phyloP scores from a whole-genome alignment of 306 rosid genomes.

The Neltuma alba region DNA sequence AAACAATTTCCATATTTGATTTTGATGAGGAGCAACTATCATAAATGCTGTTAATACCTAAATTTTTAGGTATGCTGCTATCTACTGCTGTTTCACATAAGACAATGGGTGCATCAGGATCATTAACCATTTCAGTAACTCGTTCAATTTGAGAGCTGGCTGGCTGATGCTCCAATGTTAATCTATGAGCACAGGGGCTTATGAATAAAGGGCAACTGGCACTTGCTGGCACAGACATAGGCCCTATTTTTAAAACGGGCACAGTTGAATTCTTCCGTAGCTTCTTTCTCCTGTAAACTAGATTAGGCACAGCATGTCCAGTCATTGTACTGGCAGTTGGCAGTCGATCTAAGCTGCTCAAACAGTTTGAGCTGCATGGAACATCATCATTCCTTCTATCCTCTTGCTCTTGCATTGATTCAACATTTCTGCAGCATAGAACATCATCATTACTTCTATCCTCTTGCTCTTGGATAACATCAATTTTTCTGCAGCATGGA shows the following conservation, averaged over 20 bases:
- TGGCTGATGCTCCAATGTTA: conserved; percentile 53
- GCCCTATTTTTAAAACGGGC: conserved; percentile 37
- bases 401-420: conserved; percentile 22
- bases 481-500: conserved; percentile 23
- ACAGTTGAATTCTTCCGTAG: conserved; percentile 40
- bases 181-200: conserved; percentile 51
- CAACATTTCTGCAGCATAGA: neutral
- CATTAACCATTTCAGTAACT: conserved; percentile 43
- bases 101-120: conserved; percentile 32
- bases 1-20: conserved; percentile 68
- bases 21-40: conserved; percentile 95
- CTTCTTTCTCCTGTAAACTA: conserved; percentile 79
- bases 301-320: conserved; percentile 45
- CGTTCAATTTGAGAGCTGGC: conserved; percentile 47
- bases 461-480: no score
- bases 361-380: conserved; percentile 47
- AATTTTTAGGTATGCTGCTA: conserved; percentile 42
- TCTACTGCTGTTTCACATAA: conserved; percentile 45
- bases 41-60: conserved; percentile 67
- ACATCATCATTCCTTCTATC: conserved; percentile 45
- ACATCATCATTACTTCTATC: no score
- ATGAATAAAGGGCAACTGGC: conserved; percentile 53
- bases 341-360: conserved; percentile 47
- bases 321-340: conserved; percentile 63
- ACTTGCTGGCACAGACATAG: conserved; percentile 40